Evolutionary conservation across 2,329 filamentous ascomycete genomes (phyloP).

Genomic region (Beauveria brongniartii): DNA sequence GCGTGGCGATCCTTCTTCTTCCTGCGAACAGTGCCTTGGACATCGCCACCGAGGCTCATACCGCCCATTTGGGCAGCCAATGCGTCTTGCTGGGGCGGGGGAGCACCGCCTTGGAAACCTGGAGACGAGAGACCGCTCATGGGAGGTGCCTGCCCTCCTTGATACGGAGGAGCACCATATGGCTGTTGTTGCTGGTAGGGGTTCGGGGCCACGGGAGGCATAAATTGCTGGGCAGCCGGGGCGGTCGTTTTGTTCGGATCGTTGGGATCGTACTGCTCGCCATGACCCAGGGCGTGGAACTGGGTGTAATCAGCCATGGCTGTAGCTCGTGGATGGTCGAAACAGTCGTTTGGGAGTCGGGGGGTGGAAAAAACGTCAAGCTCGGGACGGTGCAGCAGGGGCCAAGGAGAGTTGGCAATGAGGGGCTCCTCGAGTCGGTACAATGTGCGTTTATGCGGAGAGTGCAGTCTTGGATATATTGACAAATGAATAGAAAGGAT

Average conservation of each 20-base stretch:
- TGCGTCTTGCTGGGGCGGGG: slow-evolving; percentile 36
- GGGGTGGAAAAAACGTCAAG: background rate
- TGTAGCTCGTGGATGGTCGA: background rate
- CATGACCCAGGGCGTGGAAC: slow-evolving; percentile 50
- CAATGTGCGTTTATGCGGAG: background rate
- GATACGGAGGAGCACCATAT: slow-evolving; percentile 36
- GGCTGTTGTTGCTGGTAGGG: slow-evolving; percentile 42
- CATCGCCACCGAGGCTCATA: slow-evolving; percentile 53
- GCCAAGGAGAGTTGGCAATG: background rate
- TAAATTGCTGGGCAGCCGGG: slow-evolving; percentile 47
- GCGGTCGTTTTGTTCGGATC: slow-evolving; percentile 43
- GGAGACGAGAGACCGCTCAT: slow-evolving; percentile 24
- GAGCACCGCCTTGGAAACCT: slow-evolving; percentile 16
- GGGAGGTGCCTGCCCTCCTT: slow-evolving; percentile 24
- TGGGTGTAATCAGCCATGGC: slow-evolving; percentile 48
- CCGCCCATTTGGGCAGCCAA: slow-evolving; percentile 70
- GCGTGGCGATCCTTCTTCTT: slow-evolving; percentile 96
- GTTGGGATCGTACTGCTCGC: slow-evolving; percentile 46
- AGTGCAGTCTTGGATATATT: background rate
- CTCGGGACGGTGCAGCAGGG: background rate
- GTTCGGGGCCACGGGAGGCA: slow-evolving; percentile 43
- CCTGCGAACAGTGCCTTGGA: slow-evolving; percentile 47
- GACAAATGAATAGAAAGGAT: background rate
- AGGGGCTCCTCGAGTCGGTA: slow-evolving; percentile 3
- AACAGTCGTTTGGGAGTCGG: background rate